Percentiles rank a stretch among this genome's conserved stretches.
phyloP scores from a whole-genome alignment of 345 rosid genomes.

The Lumnitzera racemosa region DNA sequence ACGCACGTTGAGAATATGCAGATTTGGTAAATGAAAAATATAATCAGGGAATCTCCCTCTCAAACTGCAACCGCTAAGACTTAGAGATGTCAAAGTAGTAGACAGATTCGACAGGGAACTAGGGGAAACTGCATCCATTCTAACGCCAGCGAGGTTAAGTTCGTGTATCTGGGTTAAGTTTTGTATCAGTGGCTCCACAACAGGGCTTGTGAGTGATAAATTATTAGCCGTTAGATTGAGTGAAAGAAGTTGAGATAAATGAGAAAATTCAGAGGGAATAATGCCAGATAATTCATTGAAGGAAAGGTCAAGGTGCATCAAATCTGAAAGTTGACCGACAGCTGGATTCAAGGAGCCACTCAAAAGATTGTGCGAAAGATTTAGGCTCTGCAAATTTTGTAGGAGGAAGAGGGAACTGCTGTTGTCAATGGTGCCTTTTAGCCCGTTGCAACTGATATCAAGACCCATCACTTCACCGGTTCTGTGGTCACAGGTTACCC shows the following conservation, averaged over 20 bases:
- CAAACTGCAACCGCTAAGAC: background rate
- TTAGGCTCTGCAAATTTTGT: slow-evolving; percentile 3
- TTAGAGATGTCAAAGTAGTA: slow-evolving; percentile 1
- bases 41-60: background rate
- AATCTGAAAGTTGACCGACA: no score
- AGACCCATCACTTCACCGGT: slow-evolving; percentile 20
- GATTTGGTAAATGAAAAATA: background rate
- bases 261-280: background rate
- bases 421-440: background rate
- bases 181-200: background rate
- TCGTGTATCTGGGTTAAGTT: slow-evolving; percentile 1
- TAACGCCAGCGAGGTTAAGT: background rate
- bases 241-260: background rate
- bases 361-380: background rate
- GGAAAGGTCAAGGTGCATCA: no score
- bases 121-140: slow-evolving; percentile 4
- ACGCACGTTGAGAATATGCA: background rate
- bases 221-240: slow-evolving; percentile 3
- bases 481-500: slow-evolving; percentile 7
- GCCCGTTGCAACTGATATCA: slow-evolving; percentile 13
- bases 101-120: slow-evolving; percentile 4
- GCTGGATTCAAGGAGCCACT: no score
- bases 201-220: background rate
- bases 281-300: no score
- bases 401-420: slow-evolving; percentile 6